Percentiles rank a stretch among this genome's conserved stretches.
Evolutionary conservation across 768 basidiomycete genomes (phyloP).

Genomic region (Rhodocollybia butyracea): DNA sequence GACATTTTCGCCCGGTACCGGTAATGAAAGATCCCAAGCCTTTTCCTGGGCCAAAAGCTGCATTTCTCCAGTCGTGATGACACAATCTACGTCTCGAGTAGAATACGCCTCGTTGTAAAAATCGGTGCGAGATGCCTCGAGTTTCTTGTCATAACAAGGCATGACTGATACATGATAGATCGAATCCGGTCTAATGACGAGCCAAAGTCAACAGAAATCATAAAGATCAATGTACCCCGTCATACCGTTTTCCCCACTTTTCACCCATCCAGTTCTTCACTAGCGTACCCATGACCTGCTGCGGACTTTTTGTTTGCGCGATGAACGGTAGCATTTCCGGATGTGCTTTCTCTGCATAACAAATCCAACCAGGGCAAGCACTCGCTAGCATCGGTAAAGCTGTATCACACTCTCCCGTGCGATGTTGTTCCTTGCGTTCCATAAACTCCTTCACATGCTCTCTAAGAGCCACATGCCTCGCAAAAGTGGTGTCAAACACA

Average conservation of each 20-base stretch:
- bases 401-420: constrained; percentile 13
- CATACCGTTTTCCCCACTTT: constrained; percentile 68
- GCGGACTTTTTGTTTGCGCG: constrained; percentile 84
- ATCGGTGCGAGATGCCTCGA: constrained; percentile 93
- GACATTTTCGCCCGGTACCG: constrained; percentile 47
- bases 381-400: constrained; percentile 87
- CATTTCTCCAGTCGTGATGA: constrained; percentile 94
- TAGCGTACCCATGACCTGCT: constrained; percentile 90
- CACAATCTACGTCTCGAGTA: constrained; percentile 94
- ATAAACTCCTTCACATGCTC: constrained; percentile 82
- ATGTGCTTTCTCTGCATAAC: constrained; percentile 98
- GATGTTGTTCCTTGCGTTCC: constrained; percentile 52
- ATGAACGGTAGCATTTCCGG: constrained; percentile 92
- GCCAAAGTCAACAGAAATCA: neutral
- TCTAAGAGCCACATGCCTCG: constrained; percentile 76
- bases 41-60: constrained; percentile 81
- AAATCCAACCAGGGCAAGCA: constrained; percentile 99
- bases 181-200: constrained; percentile 61
- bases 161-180: constrained; percentile 97
- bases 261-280: constrained; percentile 85
- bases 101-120: constrained; percentile 82
- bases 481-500: constrained; percentile 94
- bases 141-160: constrained; percentile 99
- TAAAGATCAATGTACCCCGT: constrained; percentile 12
- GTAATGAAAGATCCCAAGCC: constrained; percentile 66